Conservation (phyloP, 2,329 filamentous ascomycete genomes). For the Aspergillus vadensis region DNA sequence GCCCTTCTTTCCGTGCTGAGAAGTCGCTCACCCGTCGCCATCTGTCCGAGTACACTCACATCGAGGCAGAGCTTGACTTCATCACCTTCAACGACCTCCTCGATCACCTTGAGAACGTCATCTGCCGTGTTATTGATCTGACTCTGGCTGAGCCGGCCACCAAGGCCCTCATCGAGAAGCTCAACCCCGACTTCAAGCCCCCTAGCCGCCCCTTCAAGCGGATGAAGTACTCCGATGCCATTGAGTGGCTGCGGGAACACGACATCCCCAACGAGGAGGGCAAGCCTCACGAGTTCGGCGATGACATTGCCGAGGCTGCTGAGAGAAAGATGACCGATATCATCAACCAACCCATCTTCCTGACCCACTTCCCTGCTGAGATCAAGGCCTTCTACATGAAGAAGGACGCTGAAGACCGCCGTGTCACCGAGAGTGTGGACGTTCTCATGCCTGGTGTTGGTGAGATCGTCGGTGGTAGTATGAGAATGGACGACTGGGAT, state of each 20-base stretch:
- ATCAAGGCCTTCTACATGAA: conserved; percentile 99
- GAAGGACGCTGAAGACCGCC: conserved; percentile 73
- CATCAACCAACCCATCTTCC: conserved; percentile 92
- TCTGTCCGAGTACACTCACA: conserved; percentile 92
- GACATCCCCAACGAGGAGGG: conserved; percentile 92
- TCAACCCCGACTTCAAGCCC: conserved; percentile 86
- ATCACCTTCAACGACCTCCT: conserved; percentile 91
- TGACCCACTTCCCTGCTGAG: conserved; percentile 94
- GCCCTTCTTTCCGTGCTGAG: conserved; percentile 98
- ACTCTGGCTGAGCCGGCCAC: conserved; percentile 72
- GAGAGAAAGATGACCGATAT: conserved; percentile 96
- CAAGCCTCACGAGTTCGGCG: conserved; percentile 85
- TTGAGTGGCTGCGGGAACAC: conserved; percentile 88
- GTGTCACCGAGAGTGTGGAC: conserved; percentile 93
- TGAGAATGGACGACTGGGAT: conserved; percentile 92
- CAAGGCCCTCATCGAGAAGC: conserved; percentile 72
- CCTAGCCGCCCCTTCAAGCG: conserved; percentile 86
- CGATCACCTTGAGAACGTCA: conserved; percentile 79
- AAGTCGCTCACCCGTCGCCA: conserved; percentile 94
- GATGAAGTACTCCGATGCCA: conserved; percentile 93
- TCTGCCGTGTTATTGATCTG: conserved; percentile 81
- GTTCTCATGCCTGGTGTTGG: conserved; percentile 88
- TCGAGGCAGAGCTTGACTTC: conserved; percentile 95
- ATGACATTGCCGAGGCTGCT: conserved; percentile 96
- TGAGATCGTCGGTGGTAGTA: conserved; percentile 93